Conservation (phyloP, 306 rosid genomes). For the Castanea sativa region DNA sequence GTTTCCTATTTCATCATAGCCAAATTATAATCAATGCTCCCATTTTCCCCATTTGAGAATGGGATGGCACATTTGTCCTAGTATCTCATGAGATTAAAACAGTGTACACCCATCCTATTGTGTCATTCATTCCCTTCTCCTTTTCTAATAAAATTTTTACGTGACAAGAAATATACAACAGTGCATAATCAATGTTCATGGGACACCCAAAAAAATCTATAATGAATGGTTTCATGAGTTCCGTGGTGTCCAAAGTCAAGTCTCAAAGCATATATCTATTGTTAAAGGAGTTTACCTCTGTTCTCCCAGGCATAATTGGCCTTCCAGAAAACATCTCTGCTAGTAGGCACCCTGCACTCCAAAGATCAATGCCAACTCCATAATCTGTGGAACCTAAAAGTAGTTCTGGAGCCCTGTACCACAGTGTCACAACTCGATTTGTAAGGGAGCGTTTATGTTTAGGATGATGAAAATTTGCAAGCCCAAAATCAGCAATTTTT, state of each 20-base stretch:
- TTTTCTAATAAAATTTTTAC: too few relatives aligned
- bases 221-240: neutral
- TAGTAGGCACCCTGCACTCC: slow-evolving; percentile 84
- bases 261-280: neutral
- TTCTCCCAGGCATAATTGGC: slow-evolving; percentile 73
- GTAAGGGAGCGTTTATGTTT: slow-evolving; percentile 50
- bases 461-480: slow-evolving; percentile 47
- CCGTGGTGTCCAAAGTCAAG: neutral
- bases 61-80: neutral
- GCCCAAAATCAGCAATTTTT: slow-evolving; percentile 87
- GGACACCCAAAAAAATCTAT: neutral
- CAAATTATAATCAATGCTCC: too few relatives aligned
- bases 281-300: slow-evolving; percentile 52
- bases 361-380: slow-evolving; percentile 73
- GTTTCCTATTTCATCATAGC: too few relatives aligned
- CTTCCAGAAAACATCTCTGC: slow-evolving; percentile 70
- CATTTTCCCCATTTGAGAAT: neutral
- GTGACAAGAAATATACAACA: neutral
- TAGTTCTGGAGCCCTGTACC: slow-evolving; percentile 90
- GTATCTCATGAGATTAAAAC: neutral
- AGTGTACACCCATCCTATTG: neutral
- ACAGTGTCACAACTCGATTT: slow-evolving; percentile 80
- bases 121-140: too few relatives aligned
- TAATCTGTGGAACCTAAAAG: slow-evolving; percentile 79
- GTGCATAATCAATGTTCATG: neutral